Evolutionary conservation across 495 filamentous ascomycete genomes (phyloP), one percentile per base, ranked within the genome.

Genomic region (Podospora sp.): DNA sequence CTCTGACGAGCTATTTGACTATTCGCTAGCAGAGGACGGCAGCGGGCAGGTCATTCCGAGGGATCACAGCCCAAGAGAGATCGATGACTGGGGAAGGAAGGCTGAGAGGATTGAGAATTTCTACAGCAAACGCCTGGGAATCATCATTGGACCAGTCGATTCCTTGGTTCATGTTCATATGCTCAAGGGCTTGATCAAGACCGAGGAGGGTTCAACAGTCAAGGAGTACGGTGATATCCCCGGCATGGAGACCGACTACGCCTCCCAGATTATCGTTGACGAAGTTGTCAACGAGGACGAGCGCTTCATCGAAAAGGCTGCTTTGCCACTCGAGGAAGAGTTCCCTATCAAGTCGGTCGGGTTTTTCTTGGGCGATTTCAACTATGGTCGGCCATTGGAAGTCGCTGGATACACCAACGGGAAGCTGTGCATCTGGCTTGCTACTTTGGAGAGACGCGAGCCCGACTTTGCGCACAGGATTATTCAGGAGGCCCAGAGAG

Each of bases 311-410:
- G 96, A 99, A 80, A 88, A 88, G 68, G 89, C 86, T 36, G 93
- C 96, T 22, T 68, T 95, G 9, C 90, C 93, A 2, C 88, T 99
- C 50, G 91, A 94, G 73, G 88, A 97, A 76, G 96, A 99, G 68
- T 97, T 98, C 73, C 94, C 96, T 0, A 76, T 87, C 62, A 88
- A 87, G 60, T 88, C 91, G 16, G 84, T 87, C 50, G 93, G 90
- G 1, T 98, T 99, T 81, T 99, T 97, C 82, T 79, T 99, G n/a
- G 96, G 96, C 51, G 96, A 97, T 3, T 94, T 89, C 79, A 92
- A 92, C 72, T 97, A 96, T 71, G 96, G 96, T 14, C 87, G 93
- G 53, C 95, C 96, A 0, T 79, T 97, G 18, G 87, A 96, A 78
- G 87, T 99, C 60, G 85, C 85, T n/a, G 85, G 88, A 2, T 91